Conservation (phyloP, 2,329 filamentous ascomycete species). For the Simplicillium sp. region DNA sequence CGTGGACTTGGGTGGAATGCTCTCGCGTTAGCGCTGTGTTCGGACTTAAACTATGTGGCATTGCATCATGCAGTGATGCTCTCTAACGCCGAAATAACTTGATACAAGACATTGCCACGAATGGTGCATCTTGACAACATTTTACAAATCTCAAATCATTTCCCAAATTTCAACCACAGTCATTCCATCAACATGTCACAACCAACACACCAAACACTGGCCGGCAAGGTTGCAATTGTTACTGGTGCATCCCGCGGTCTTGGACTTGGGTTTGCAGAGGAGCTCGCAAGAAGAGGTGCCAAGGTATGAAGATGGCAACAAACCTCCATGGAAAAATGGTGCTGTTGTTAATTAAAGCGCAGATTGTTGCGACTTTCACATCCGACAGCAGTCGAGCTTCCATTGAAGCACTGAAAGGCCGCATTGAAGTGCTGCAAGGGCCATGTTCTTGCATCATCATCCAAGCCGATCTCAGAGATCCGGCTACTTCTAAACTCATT, state of each 20-base stretch:
- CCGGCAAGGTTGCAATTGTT: constrained; percentile 78
- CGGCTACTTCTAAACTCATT: constrained; percentile 17
- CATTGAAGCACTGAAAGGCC: constrained; percentile 6
- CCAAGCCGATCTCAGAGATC: constrained; percentile 13
- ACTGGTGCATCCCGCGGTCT: constrained; percentile 74
- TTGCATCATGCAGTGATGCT: too few species aligned
- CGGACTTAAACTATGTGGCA: too few species aligned
- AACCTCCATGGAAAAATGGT: too few species aligned
- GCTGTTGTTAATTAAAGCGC: neutral
- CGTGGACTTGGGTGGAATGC: too few species aligned
- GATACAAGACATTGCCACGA: too few species aligned
- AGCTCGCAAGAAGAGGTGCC: constrained; percentile 12
- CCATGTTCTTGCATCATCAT: constrained; percentile 6
- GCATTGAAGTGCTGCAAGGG: constrained; percentile 7
- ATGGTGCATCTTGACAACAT: too few species aligned
- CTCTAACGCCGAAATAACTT: too few species aligned
- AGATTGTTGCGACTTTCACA: constrained; percentile 12
- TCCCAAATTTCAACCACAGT: too few species aligned
- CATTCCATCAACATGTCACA: constrained; percentile 5
- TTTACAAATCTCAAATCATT: too few species aligned
- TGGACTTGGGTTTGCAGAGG: constrained; percentile 40
- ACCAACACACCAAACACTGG: constrained; percentile 55
- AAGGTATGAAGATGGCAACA: constrained; percentile 9
- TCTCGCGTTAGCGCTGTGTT: too few species aligned
- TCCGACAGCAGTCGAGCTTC: constrained; percentile 8